A percentile compares a stretch with the other conserved stretches of the same genome.
Evolutionary conservation across 208 protist species (phyloP).

Genomic region (Wallacemonas collosoma): DNA sequence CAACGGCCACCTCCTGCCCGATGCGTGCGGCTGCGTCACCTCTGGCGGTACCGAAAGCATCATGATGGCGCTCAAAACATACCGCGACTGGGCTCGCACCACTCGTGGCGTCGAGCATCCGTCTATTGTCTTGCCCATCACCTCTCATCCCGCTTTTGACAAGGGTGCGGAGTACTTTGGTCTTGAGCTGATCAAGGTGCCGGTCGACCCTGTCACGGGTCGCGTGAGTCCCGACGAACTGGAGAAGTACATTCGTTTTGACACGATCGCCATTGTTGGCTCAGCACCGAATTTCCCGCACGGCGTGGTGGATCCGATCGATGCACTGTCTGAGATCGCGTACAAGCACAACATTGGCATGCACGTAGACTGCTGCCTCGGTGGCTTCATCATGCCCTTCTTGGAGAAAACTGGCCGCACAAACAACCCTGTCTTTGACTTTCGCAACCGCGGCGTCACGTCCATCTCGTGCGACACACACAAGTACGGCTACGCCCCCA

Average conservation of each 20-base stretch:
- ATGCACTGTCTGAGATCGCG: constrained; percentile 89
- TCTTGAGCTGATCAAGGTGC: constrained; percentile 95
- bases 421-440: constrained; percentile 93
- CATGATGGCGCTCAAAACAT: constrained; percentile 97
- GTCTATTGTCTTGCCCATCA: constrained; percentile 93
- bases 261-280: constrained; percentile 96
- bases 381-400: constrained; percentile 98
- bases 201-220: constrained; percentile 75
- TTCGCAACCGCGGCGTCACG: constrained; percentile 96
- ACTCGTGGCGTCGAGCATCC: constrained; percentile 85
- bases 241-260: constrained; percentile 90
- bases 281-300: constrained; percentile 96
- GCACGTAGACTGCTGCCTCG: constrained; percentile 99
- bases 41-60: constrained; percentile 97
- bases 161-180: constrained; percentile 97
- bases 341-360: constrained; percentile 90
- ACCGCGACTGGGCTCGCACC: constrained; percentile 91
- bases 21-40: constrained; percentile 96
- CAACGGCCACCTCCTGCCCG: constrained; percentile 83
- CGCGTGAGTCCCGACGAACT: constrained; percentile 83
- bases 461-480: constrained; percentile 99
- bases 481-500: constrained; percentile 99
- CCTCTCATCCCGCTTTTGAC: constrained; percentile 97
- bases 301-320: constrained; percentile 94
- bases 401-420: constrained; percentile 90